These are phyloP conservation scores for Zygnema cylindricum DNA, from an alignment of 139 green algal genomes.

Conservation along the genomic window DNA sequence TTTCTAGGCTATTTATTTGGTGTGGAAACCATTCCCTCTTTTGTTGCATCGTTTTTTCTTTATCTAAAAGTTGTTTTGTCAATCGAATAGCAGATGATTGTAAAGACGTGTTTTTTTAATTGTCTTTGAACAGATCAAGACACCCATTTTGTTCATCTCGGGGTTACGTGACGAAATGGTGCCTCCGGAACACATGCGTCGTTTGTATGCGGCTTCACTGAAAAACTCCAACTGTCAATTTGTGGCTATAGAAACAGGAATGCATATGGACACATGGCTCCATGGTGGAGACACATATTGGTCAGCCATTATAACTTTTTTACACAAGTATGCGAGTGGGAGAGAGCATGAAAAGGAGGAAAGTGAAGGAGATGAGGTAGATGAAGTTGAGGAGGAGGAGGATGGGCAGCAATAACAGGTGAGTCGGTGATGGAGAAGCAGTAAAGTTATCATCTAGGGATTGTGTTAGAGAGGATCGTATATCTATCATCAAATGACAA, in stretches of 20 bases:
- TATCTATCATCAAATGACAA: too few relatives aligned
- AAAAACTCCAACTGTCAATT: conserved; percentile 31
- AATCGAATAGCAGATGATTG: not conserved
- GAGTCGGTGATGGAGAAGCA: too few relatives aligned
- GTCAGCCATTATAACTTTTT: conserved; percentile 45
- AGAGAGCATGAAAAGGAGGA: not conserved
- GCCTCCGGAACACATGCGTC: conserved; percentile 76
- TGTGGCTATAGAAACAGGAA: conserved; percentile 43
- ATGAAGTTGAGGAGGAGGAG: not conserved
- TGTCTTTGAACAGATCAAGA: not conserved
- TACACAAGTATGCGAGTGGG: conserved; percentile 18
- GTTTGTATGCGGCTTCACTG: conserved; percentile 63
- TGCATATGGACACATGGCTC: conserved; percentile 65
- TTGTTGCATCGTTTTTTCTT: not conserved
- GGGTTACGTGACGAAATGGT: conserved; percentile 83
- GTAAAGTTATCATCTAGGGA: too few relatives aligned
- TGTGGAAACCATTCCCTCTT: too few relatives aligned
- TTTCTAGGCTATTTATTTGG: not conserved
- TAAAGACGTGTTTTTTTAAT: not conserved
- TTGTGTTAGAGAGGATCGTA: too few relatives aligned
- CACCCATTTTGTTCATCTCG: conserved; percentile 26
- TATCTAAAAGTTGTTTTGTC: conserved; percentile 10
- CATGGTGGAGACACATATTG: conserved; percentile 55
- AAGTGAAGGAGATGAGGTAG: too few relatives aligned
- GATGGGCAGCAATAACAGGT: too few relatives aligned